Conservation (phyloP, 108 stramenopile species). For the Skeletonema tropicum region DNA sequence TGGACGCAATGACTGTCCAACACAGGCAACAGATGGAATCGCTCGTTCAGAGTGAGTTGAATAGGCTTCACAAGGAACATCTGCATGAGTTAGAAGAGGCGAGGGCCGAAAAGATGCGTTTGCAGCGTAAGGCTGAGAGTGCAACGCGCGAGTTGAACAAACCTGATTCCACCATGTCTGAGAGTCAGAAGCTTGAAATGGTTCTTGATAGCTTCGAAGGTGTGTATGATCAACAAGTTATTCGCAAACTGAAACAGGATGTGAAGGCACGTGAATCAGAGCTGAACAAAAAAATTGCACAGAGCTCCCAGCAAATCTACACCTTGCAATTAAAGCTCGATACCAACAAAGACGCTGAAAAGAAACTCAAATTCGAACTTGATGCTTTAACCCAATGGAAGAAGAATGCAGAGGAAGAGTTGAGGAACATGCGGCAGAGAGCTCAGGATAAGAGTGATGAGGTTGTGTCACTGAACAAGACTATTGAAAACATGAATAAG, state of each 20-base stretch:
- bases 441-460: slow-evolving; percentile 27
- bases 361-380: slow-evolving; percentile 27
- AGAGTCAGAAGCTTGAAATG: slow-evolving; percentile 33
- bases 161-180: slow-evolving; percentile 10
- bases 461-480: slow-evolving; percentile 12
- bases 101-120: slow-evolving; percentile 24
- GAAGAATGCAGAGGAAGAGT: slow-evolving; percentile 28
- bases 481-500: slow-evolving; percentile 18
- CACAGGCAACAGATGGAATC: slow-evolving; percentile 28
- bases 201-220: slow-evolving; percentile 33
- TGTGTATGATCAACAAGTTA: slow-evolving; percentile 25
- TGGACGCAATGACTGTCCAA: slow-evolving; percentile 19
- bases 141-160: slow-evolving; percentile 20
- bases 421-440: slow-evolving; percentile 13
- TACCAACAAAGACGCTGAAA: slow-evolving; percentile 21
- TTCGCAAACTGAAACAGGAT: slow-evolving; percentile 29
- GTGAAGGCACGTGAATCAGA: slow-evolving; percentile 26
- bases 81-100: slow-evolving; percentile 34
- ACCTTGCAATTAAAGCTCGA: slow-evolving; percentile 30
- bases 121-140: slow-evolving; percentile 24
- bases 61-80: slow-evolving; percentile 34
- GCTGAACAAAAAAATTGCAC: slow-evolving; percentile 26
- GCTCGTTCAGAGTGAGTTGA: slow-evolving; percentile 20
- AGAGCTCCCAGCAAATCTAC: slow-evolving; percentile 28
- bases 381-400: slow-evolving; percentile 26